phyloP scores from a whole-genome alignment of 2,329 filamentous ascomycete genomes.

The Pyricularia pennisetigena region DNA sequence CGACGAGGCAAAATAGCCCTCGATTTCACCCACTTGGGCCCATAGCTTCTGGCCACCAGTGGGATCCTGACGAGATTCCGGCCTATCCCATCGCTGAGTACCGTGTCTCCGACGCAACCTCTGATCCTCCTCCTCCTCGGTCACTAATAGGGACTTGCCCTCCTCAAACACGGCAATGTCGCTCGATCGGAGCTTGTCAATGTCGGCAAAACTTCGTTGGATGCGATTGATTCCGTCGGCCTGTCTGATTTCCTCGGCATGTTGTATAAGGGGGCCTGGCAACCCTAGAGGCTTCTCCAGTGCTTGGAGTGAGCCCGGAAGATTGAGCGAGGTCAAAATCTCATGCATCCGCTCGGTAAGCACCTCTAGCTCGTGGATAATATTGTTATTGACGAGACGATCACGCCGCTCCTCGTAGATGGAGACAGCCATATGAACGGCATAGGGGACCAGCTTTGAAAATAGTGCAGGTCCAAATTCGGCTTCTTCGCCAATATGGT shows the following conservation, averaged over 20 bases:
- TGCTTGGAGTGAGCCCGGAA: conserved; percentile 88
- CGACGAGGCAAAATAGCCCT: conserved; percentile 69
- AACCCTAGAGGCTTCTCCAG: conserved; percentile 89
- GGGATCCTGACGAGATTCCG: conserved; percentile 59
- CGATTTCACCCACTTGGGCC: conserved; percentile 66
- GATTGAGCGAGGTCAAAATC: conserved; percentile 68
- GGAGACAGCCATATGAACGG: conserved; percentile 87
- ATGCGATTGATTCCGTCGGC: conserved; percentile 75
- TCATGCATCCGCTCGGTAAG: conserved; percentile 75
- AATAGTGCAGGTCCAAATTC: conserved; percentile 82
- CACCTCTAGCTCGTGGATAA: conserved; percentile 74
- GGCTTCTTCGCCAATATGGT: conserved; percentile 68
- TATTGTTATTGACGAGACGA: conserved; percentile 77
- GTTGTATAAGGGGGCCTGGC: conserved; percentile 74
- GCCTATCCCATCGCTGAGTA: conserved; percentile 74
- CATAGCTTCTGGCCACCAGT: conserved; percentile 55
- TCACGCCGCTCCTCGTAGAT: conserved; percentile 92
- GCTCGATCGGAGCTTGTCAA: conserved; percentile 75
- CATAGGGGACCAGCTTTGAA: conserved; percentile 85
- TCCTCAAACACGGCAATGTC: conserved; percentile 75
- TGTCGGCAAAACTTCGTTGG: conserved; percentile 74
- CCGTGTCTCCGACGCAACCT: conserved; percentile 68
- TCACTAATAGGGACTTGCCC: conserved; percentile 64
- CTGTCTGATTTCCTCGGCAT: conserved; percentile 89
- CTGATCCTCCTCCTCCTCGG: conserved; percentile 79